Base-by-base conservation (phyloP, 805 yeast species). In the Blastobotrys peoriensis region DNA sequence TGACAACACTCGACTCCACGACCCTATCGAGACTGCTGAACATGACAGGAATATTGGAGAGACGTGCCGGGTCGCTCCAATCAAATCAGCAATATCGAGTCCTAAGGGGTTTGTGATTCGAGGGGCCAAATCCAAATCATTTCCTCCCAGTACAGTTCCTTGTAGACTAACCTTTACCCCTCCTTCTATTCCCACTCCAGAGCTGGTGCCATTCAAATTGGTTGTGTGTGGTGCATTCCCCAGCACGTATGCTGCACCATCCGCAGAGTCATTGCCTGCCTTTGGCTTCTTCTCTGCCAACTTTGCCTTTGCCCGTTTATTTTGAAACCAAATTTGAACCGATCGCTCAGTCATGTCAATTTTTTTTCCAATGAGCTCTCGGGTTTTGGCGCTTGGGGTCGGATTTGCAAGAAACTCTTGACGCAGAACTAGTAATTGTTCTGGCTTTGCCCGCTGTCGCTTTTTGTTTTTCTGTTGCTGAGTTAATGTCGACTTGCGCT, bases 321-420 rank as follows among this genome's bases (percentile, higher is more conserved):
- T 93, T 67, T 93, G 98, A 67, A 93, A 93, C 98, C 98, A 93
- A 50, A 91, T 87, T 67, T 93, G 98, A 28, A 93, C 95, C 1
- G 97, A 95, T 63, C 89, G 86, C 64, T 89, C 48, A 8, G 45
- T 39, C 37, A 45, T 35, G 23, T 36, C 48, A n/a, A 50, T 41
- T 5, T 46, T 47, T 10, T 35, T 33, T 22, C 46, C 41, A 19
- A 49, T 51, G 27, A 34, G 57, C 19, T 56, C 48, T 23, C 58
- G 38, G 3, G 45, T 37, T 15, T 51, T 49, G 6, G 58, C 55
- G 40, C 40, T 49, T 10, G 58, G 58, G 6, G 58, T 53, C 4
- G 47, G 48, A 35, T 52, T 51, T 8, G 20, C 41, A 13, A 36
- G 36, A 37, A 54, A 54, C 28, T 51, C 56, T 19, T 35, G 33